phyloP scores from a whole-genome alignment of 2,329 filamentous ascomycete species.

The Epichloe bromicola region DNA sequence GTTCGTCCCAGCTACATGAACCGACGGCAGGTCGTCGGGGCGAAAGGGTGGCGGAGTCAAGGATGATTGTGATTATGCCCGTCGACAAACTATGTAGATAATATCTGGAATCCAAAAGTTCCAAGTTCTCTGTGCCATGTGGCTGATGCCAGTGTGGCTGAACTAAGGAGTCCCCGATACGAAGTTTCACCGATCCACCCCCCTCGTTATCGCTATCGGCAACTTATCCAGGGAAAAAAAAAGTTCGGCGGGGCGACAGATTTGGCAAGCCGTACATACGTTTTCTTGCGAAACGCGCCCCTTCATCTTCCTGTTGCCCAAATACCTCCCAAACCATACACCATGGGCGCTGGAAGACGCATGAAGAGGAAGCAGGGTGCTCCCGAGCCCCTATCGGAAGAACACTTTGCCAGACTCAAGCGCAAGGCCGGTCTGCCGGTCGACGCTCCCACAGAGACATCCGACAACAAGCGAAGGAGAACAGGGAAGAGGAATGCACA shows the following conservation, averaged over 20 bases:
- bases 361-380: conserved; percentile 85
- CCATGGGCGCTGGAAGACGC: conserved; percentile 79
- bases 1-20: too few species aligned
- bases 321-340: conserved; percentile 16
- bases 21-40: too few species aligned
- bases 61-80: too few species aligned
- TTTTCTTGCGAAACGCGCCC: background rate
- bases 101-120: too few species aligned
- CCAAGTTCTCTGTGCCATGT: background rate
- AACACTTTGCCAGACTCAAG: conserved; percentile 66
- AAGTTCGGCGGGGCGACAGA: conserved; percentile 24
- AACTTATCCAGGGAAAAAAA: conserved; percentile 15
- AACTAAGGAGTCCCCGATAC: conserved; percentile 12
- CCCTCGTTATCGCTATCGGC: conserved; percentile 11
- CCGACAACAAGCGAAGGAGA: conserved; percentile 10
- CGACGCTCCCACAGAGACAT: conserved; percentile 39
- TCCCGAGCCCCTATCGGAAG: conserved; percentile 71
- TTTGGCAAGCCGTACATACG: background rate
- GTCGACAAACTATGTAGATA: too few species aligned
- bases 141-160: background rate
- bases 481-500: conserved; percentile 12
- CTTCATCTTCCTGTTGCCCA: conserved; percentile 1
- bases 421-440: conserved; percentile 66
- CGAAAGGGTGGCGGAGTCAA: too few species aligned
- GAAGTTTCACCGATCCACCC: conserved; percentile 21